These are phyloP conservation scores for Herpetomonas muscarum DNA, from an alignment of 208 protist species.

Conservation along the genomic window DNA sequence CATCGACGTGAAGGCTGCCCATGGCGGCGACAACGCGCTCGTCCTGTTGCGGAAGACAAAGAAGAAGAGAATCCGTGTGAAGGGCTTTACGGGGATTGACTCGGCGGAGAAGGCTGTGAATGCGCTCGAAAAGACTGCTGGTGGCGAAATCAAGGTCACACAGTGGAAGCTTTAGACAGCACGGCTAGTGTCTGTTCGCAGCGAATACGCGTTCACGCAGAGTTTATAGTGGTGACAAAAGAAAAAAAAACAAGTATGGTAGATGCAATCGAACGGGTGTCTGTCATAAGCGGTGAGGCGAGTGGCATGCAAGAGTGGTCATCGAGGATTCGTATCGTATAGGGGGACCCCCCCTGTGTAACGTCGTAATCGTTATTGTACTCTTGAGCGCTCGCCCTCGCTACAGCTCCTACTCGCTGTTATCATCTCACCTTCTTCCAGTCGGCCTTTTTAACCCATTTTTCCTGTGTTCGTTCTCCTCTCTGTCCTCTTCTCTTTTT, in stretches of 20 bases:
- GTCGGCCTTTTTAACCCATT: not conserved
- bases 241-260: no score
- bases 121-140: conserved; percentile 23
- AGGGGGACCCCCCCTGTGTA: no score
- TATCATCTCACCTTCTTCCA: not conserved
- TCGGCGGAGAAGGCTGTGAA: conserved; percentile 15
- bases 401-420: no score
- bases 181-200: no score
- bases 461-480: not conserved
- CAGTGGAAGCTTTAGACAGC: not conserved
- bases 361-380: no score
- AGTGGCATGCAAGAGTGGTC: no score
- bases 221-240: no score
- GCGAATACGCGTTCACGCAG: no score
- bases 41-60: conserved; percentile 36
- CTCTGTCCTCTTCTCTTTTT: conserved; percentile 1
- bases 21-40: not conserved
- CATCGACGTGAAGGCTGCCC: not conserved
- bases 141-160: conserved; percentile 9
- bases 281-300: no score
- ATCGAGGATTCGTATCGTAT: no score
- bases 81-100: conserved; percentile 11
- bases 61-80: conserved; percentile 16
- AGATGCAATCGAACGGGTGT: no score
- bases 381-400: no score